Conservation (phyloP, 495 filamentous ascomycete species). For the Astrothelium macrocarpum region DNA sequence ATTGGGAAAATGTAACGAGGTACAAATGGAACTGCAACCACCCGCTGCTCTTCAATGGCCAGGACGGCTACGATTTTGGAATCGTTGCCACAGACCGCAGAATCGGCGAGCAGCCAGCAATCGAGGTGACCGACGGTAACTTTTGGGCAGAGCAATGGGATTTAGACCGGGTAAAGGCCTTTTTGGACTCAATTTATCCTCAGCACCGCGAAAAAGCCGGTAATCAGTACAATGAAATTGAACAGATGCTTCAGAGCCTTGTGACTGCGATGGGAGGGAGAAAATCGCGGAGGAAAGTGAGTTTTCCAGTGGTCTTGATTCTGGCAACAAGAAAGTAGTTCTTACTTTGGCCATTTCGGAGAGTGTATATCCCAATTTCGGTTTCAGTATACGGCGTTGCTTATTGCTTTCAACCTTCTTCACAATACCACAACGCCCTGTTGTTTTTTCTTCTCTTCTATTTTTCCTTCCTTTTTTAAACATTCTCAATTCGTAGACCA, state of each 20-base stretch:
- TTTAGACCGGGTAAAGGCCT: background rate
- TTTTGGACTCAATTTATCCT: constrained; percentile 6
- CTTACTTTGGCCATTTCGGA: background rate
- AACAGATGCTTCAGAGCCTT: background rate
- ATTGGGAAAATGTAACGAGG: constrained; percentile 9
- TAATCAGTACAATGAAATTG: background rate
- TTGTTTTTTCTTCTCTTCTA: too few relatives aligned
- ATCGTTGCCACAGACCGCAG: background rate
- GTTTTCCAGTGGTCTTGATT: constrained; percentile 10
- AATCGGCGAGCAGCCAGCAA: background rate
- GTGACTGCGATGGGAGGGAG: constrained; percentile 3
- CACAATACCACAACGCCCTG: too few relatives aligned
- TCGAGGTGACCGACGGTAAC: background rate
- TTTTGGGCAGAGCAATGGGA: constrained; percentile 11
- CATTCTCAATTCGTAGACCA: too few relatives aligned
- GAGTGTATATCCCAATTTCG: background rate
- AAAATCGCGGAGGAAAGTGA: constrained; percentile 6
- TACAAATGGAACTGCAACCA: constrained; percentile 12
- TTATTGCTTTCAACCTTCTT: too few relatives aligned
- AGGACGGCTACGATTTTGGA: constrained; percentile 9
- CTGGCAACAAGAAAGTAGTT: constrained; percentile 6
- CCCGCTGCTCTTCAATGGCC: constrained; percentile 6
- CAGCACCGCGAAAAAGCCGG: constrained; percentile 4
- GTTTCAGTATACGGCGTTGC: too few relatives aligned
- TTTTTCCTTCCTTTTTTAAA: too few relatives aligned